Evolutionary conservation across 441 rosid genomes (phyloP), one percentile per base, ranked within the genome.

Genomic region (Syzygium syzygioides): DNA sequence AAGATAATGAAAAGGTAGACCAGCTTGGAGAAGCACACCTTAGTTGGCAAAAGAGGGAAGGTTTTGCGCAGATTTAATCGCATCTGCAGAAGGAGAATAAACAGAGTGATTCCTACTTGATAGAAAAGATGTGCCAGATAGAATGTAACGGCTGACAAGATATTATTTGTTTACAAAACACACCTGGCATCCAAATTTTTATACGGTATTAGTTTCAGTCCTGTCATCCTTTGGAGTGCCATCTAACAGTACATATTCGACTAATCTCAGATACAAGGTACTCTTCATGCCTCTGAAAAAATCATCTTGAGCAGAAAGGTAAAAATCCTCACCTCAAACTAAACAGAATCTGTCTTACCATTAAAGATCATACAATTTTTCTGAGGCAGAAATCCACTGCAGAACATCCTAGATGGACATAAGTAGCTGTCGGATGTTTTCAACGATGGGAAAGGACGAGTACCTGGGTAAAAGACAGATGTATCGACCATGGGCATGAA

Each of bases 131-230:
- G 23, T 64, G 23, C 23, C 13, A 11, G 86, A 48, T 4, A 55
- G 32, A 52, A 50, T 13, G 37, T 55, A 50, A 28, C 20, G 52
- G 57, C 20, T 26, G 17, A 20, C n/a, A 3, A 55, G 57, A 7
- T 45, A 25, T 6, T 37, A 30, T 26, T 45, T 26, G 87, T 45
- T 9, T 62, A 54, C 76, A 85, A 30, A 87, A 37, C 88, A 87
- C 88, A 98, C 98, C 97, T 96, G 99, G 93, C 97, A 94, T 79
- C 99, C 99, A 86, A 97, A 98, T 89, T 96, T 98, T 64, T 98
- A 96, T 68, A 95, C 41, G 86, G 98, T 96, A 79, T 97, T 97
- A 62, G 97, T 96, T 90, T 98, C 96, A 14, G 45, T 95, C 93
- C 99, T 94, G 88, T 97, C 99, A 86, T 93, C 94, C 92, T 94